These are phyloP conservation scores for Fusarium phyllophilum DNA, from an alignment of 2,329 filamentous ascomycete species.

Conservation along the genomic window DNA sequence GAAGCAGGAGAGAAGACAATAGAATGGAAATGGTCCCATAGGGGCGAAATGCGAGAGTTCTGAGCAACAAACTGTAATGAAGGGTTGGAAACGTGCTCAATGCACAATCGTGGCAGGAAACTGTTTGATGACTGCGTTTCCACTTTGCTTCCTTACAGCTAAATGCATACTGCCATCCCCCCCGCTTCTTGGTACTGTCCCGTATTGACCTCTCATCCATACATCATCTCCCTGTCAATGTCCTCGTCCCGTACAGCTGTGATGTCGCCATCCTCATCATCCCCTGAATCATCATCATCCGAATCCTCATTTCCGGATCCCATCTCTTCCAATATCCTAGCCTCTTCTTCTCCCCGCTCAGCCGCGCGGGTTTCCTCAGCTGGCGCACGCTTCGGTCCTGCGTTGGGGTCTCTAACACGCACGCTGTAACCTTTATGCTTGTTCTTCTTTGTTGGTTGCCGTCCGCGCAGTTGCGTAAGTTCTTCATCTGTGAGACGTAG, in stretches of 20 bases:
- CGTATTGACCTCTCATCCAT: neutral
- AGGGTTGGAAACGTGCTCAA: neutral
- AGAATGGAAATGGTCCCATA: no score
- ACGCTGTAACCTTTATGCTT: slow-evolving; percentile 52
- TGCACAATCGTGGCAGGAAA: neutral
- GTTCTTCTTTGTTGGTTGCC: slow-evolving; percentile 49
- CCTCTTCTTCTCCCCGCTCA: slow-evolving; percentile 41
- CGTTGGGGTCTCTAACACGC: slow-evolving; percentile 42
- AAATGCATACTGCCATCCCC: neutral
- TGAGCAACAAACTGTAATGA: neutral
- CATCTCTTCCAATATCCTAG: slow-evolving; percentile 37
- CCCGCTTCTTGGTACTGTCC: no score
- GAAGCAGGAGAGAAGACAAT: neutral
- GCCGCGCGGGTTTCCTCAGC: slow-evolving; percentile 26
- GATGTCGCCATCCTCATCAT: slow-evolving; percentile 35
- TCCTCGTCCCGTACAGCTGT: slow-evolving; percentile 20
- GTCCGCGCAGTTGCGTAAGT: slow-evolving; percentile 48
- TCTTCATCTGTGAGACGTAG: slow-evolving; percentile 51
- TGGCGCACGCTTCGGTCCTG: slow-evolving; percentile 25
- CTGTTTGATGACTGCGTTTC: neutral
- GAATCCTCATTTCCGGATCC: slow-evolving; percentile 43
- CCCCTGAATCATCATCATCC: slow-evolving; percentile 44
- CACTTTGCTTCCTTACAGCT: neutral
- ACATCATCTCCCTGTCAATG: slow-evolving; percentile 23
- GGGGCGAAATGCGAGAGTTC: neutral